Evolutionary conservation across 306 rosid genomes (phyloP), one percentile per base, ranked within the genome.

Genomic region (Ormosia emarginata): DNA sequence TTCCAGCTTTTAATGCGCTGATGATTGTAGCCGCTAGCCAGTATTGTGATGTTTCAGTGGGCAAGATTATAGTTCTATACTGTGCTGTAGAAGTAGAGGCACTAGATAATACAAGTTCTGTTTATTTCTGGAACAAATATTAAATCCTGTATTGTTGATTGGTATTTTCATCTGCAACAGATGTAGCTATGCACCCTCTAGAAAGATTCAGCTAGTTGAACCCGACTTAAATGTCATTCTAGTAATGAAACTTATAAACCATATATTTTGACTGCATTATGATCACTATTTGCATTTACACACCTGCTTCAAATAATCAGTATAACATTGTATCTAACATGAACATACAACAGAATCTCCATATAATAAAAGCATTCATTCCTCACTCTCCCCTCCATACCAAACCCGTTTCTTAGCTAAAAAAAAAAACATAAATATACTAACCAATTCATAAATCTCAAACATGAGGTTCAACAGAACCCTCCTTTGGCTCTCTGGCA

Each of bases 1-100:
- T 93, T 91, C 85, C 83, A 84, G 85, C 97, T 92, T 85, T 71
- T 95, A 72, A 92, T 95, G 98, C 93, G 82, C 67, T 90, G 86
- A 81, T 47, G 57, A 84, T 34, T 70, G 67, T 57, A 37, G 37
- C 36, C 75, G 8, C 75, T 50, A 34, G 62, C 30, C 78, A 7
- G 52, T 10, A 6, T 29, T 47, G 39, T 57, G 62, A 46, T 24
- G 40, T 71, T 71, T 8, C 29, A 18, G 73, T 62, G 4, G 32
- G 37, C 33, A 17, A 47, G 12, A 63, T 68, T 36, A 15, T 18
- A 24, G 24, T 24, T 24, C 24, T 24, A 24, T 24, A 24, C 24
- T 24, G 24, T 24, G 24, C 24, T 24, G 24, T 24, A 24, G 24
- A 24, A 24, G 24, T 24, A 24, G 24, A 24, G 0, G 24, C 24